Evolutionary conservation across 352 stramenopile genomes (phyloP), one percentile per base, ranked within the genome.

Genomic region (Phytophthora sansomeana): DNA sequence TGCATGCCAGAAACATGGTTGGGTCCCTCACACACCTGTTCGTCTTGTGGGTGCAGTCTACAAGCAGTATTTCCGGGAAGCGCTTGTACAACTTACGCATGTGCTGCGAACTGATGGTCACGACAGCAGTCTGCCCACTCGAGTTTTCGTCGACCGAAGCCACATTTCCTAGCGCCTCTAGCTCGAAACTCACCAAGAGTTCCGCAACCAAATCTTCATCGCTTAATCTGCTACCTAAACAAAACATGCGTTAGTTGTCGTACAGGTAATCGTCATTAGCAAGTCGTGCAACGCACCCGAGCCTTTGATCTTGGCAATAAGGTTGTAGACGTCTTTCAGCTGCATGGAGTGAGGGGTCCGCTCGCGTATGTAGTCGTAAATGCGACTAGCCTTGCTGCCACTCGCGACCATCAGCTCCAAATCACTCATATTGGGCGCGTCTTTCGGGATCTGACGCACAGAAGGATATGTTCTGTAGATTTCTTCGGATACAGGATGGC

Each of bases 341-440:
- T 54, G 13, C 29, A 61, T 17, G 1, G 2, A 5, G 14, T 55
- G 59, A 0, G 32, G 10, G 8, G 30, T 38, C 17, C 43, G 38
- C 13, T 42, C 24, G 3, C 41, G 36, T 10, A 67, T 54, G 38
- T 42, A 59, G 24, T 60, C 39, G 38, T 67, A 67, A 6, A 67
- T 30, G 50, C 85, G 53, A 87, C 29, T 55, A 6, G 39, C 11
- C 19, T 32, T 58, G 19, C 39, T 60, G 6, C 58, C 58, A 33
- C 58, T 54, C 0, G 19, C 32, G 3, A 60, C 58, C 38, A 55
- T 47, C 5, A 58, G 30, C 30, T 60, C 30, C 13, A 67, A 21
- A 14, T 49, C 21, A 6, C 10, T 47, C 49, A 60, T 58, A 8
- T 48, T 36, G 2, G 38, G 21, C 2, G 48, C 28, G 13, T n/a